Conservation (phyloP, 176 grass and related monocot genomes). For the Carex scoparia region DNA sequence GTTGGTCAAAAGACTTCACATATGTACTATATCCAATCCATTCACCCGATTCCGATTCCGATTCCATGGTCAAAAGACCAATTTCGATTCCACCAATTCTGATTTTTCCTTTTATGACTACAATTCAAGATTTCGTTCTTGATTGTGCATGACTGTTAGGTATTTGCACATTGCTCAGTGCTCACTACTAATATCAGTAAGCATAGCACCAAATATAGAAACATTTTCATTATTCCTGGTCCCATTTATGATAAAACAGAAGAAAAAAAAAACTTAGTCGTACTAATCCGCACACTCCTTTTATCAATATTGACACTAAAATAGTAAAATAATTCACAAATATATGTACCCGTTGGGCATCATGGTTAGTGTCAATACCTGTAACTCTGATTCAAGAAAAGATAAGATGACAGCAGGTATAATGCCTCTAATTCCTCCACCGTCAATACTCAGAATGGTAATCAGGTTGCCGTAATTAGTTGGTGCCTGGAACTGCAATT, state of each 20-base stretch:
- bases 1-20: too few species aligned
- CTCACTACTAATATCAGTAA: neutral
- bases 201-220: neutral
- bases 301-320: neutral
- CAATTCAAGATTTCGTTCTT: neutral
- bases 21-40: too few species aligned
- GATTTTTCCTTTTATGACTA: too few species aligned
- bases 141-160: neutral
- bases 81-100: too few species aligned
- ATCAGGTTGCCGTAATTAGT: constrained; percentile 68
- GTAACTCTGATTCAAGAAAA: constrained; percentile 79
- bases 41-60: too few species aligned
- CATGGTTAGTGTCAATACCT: constrained; percentile 39
- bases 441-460: constrained; percentile 75
- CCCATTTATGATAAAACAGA: neutral
- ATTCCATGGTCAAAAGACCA: too few species aligned
- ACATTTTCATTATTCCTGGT: neutral
- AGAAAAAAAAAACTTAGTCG: neutral
- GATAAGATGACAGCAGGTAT: constrained; percentile 67
- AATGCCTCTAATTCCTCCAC: constrained; percentile 87
- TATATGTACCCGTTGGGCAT: too few species aligned
- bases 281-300: neutral
- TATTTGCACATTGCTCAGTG: neutral
- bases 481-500: constrained; percentile 52
- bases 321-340: neutral